Base-by-base conservation (phyloP, 495 filamentous ascomycete genomes). In the Parathielavia appendiculata region DNA sequence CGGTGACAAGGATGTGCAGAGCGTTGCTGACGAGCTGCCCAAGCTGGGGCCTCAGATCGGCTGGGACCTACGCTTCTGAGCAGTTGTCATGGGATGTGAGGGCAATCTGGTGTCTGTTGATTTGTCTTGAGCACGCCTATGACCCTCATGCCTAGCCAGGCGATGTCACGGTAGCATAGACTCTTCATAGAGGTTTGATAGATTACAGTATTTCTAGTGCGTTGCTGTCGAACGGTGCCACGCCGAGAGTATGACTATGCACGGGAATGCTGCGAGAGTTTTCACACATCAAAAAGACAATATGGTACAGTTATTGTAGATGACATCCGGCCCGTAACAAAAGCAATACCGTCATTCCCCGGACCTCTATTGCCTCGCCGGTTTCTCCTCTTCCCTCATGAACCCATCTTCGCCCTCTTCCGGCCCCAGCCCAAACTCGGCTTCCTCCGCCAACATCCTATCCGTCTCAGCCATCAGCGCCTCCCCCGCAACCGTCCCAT, bases 1-100 rank as follows among this genome's bases (percentile, higher is more conserved):
- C 63, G 93, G 93, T 39, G 93, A 98, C 68, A 98, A 98, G 81
- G 93, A 98, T 71, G 93, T 98, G 40, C 91, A 97, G 83, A 95
- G 89, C 67, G 92, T 98, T 40, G 93, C 93, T 3, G 93, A 98
- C 59, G 90, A 95, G 73, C 75, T 98, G 63, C 93, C 93, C 22
- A 86, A 76, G 57, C 66, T 98, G 58, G 93, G 93, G 0, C 95
- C 95, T 10, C 73, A 86, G 77, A 97, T 98, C 71, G 90, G 90
- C 56, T 98, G 93, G 93, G 92, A 97, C 77, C 73, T 98, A 76
- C 82, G 93, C 49, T 96, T 84, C 45, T 78, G 68, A 68, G 51
- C 16, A n/a, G 22, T 3, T 2, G 0, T 14, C 5, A 2, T 32
- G 22, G 8, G 13, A 22, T 8, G 41, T 7, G 14, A 22, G 17